These are phyloP conservation scores for Naematelia encephala DNA, from an alignment of 768 basidiomycete genomes.

Conservation along the genomic window DNA sequence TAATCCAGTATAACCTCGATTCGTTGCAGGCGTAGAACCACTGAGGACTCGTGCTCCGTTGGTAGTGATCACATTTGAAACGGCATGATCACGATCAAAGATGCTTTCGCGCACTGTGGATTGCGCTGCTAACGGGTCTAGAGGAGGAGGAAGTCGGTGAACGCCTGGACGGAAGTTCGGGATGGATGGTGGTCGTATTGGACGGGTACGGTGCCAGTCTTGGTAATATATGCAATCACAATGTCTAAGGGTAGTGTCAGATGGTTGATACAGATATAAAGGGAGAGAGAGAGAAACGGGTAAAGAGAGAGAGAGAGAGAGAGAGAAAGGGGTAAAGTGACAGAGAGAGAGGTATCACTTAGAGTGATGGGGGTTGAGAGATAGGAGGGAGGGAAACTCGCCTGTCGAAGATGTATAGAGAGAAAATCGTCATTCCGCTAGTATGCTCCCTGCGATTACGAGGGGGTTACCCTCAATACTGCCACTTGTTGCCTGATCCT, in stretches of 20 bases:
- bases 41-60: neutral
- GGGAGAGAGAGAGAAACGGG: conserved; percentile 4
- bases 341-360: neutral
- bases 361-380: conserved; percentile 1
- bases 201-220: conserved; percentile 81
- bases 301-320: neutral
- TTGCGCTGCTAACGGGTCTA: conserved; percentile 16
- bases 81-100: conserved; percentile 13
- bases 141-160: conserved; percentile 62
- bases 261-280: neutral
- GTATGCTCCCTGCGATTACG: too few relatives aligned
- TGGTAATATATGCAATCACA: conserved; percentile 92
- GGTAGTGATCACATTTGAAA: neutral
- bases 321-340: neutral
- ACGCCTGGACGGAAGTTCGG: conserved; percentile 72
- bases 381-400: conserved; percentile 46
- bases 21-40: too few relatives aligned
- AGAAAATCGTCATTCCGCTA: conserved; percentile 83
- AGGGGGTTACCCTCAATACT: too few relatives aligned
- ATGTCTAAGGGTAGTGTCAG: conserved; percentile 59
- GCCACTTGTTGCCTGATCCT: neutral
- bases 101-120: conserved; percentile 30
- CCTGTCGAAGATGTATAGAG: conserved; percentile 92
- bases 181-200: conserved; percentile 68
- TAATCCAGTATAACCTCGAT: conserved; percentile 54